phyloP scores from a whole-genome alignment of 163 green algal species.

The Smithsoniella earleae region DNA sequence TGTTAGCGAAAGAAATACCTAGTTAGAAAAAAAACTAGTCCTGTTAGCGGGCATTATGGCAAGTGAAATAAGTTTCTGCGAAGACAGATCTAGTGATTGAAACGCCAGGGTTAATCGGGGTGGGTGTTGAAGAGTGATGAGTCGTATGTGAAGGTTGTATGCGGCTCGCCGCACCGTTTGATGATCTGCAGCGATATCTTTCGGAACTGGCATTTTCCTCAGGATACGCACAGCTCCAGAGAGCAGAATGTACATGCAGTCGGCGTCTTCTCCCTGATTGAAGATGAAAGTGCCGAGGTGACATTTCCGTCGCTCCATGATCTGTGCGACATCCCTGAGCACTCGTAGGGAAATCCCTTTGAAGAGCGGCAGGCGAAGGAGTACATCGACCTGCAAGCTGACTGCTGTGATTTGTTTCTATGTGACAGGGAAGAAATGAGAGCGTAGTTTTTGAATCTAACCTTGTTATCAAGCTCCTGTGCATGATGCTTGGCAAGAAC shows the following conservation, averaged over 20 bases:
- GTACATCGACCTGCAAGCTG: slow-evolving; percentile 20
- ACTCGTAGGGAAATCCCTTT: background rate
- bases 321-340: slow-evolving; percentile 21
- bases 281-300: background rate
- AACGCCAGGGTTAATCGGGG: too few species aligned
- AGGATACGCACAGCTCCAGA: slow-evolving; percentile 6
- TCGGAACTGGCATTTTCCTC: background rate
- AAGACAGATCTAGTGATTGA: too few species aligned
- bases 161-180: background rate
- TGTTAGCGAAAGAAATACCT: too few species aligned
- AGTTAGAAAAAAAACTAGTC: too few species aligned
- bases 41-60: too few species aligned
- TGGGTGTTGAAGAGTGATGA: too few species aligned
- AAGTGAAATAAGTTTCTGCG: too few species aligned
- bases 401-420: background rate
- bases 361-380: background rate
- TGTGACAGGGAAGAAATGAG: too few species aligned
- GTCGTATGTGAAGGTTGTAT: background rate
- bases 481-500: background rate
- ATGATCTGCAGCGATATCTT: background rate
- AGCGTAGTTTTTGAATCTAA: background rate
- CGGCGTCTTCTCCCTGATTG: slow-evolving; percentile 21
- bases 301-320: slow-evolving; percentile 18
- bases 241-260: background rate
- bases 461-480: background rate